Conservation (phyloP, 2,329 filamentous ascomycete genomes). For the Sclerotinia spermophila region DNA sequence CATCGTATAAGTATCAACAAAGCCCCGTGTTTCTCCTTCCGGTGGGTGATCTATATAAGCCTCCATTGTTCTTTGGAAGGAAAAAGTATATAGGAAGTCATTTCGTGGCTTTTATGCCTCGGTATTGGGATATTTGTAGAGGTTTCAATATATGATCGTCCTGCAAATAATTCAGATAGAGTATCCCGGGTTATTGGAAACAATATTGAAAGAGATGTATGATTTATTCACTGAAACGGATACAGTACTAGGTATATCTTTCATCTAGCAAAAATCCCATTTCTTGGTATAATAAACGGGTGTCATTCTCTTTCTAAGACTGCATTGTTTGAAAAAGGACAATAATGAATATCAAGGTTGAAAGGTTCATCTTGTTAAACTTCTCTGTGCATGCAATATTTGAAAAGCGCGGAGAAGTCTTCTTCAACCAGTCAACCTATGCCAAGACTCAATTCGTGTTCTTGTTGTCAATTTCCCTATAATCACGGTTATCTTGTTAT, state of each 20-base stretch:
- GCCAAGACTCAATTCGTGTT: no score
- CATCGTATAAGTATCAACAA: no score
- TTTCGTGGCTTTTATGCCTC: not conserved
- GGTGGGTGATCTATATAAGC: no score
- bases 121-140: not conserved
- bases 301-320: no score
- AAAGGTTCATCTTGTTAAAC: no score
- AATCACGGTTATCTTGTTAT: not conserved
- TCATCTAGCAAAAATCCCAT: not conserved
- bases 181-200: fast-evolving
- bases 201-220: fast-evolving
- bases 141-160: not conserved
- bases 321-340: no score
- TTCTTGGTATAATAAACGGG: not conserved
- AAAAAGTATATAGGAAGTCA: not conserved
- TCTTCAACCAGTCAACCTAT: not conserved
- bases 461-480: no score
- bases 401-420: fast-evolving
- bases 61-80: no score
- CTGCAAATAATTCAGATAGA: fast-evolving
- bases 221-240: not conserved
- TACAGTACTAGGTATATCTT: not conserved
- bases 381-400: no score
- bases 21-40: no score
- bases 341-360: no score